phyloP scores from a whole-genome alignment of 2,329 filamentous ascomycete genomes.

The Magnaporthiopsis rhizophila region DNA sequence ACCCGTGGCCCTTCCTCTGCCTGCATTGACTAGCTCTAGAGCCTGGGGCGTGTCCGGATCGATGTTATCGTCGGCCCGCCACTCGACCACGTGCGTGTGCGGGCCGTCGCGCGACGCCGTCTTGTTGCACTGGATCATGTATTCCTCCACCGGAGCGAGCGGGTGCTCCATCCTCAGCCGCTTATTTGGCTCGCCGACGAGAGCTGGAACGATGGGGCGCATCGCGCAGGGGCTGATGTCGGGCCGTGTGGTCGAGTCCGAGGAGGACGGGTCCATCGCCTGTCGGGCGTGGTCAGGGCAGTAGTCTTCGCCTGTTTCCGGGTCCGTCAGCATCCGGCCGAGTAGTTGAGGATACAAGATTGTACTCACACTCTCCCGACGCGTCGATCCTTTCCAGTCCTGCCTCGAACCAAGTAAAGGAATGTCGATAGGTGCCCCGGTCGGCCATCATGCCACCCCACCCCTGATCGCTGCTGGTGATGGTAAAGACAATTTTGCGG shows the following conservation, averaged over 20 bases:
- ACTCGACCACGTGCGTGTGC: conserved; percentile 40
- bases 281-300: neutral
- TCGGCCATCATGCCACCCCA: conserved; percentile 31
- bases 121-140: conserved; percentile 40
- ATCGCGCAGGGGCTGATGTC: conserved; percentile 15
- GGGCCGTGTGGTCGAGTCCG: neutral
- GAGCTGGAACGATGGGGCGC: conserved; percentile 26
- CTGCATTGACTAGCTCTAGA: conserved; percentile 29
- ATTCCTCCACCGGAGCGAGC: neutral
- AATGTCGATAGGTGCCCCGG: conserved; percentile 34
- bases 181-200: conserved; percentile 9
- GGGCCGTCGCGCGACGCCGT: conserved; percentile 22
- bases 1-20: conserved; percentile 42
- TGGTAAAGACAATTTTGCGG: conserved; percentile 53
- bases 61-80: conserved; percentile 43
- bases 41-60: conserved; percentile 28
- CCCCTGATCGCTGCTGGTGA: conserved; percentile 51
- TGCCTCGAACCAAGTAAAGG: conserved; percentile 57
- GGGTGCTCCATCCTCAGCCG: neutral
- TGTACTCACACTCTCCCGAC: conserved; percentile 18
- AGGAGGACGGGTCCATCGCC: neutral
- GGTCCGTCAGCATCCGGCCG: neutral
- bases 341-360: neutral
- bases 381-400: conserved; percentile 49
- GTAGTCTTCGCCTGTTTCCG: neutral